Percentiles rank a stretch among this genome's conserved stretches.
phyloP scores from a whole-genome alignment of 2,329 filamentous ascomycete species.

The Ophiosphaerella korrae region DNA sequence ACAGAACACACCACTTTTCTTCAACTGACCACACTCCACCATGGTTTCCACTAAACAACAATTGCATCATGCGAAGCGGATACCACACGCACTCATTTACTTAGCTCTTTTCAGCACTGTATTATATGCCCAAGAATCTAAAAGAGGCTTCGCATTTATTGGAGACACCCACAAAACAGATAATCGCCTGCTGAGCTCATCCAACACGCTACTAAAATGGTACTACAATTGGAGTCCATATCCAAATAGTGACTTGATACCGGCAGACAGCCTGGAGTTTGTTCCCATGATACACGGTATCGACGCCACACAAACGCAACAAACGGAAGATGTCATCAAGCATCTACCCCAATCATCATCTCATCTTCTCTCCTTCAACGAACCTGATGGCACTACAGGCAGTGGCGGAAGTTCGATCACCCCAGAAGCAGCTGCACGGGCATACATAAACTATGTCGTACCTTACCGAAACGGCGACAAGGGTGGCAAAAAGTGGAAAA shows the following conservation, averaged over 20 bases:
- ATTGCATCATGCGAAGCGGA: conserved; percentile 3
- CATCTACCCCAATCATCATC: conserved; percentile 63
- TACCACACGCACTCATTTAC: background rate
- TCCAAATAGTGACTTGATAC: conserved; percentile 59
- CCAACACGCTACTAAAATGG: conserved; percentile 71
- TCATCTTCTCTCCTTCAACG: conserved; percentile 77
- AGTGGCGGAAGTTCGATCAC: conserved; percentile 69
- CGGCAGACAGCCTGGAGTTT: conserved; percentile 65
- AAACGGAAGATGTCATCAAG: conserved; percentile 65
- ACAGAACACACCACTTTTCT: background rate
- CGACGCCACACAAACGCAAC: conserved; percentile 44
- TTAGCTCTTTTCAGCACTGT: conserved; percentile 13
- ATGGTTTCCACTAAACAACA: conserved; percentile 2
- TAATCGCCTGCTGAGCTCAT: conserved; percentile 69
- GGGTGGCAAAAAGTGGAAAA: conserved; percentile 58
- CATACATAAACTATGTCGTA: conserved; percentile 74
- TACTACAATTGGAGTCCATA: conserved; percentile 78
- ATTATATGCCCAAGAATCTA: conserved; percentile 52
- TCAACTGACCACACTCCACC: background rate
- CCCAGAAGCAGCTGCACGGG: conserved; percentile 66
- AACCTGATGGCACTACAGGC: conserved; percentile 67
- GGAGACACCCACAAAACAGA: conserved; percentile 59
- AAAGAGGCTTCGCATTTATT: conserved; percentile 76
- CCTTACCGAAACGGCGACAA: conserved; percentile 64
- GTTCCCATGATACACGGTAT: conserved; percentile 81